A percentile compares a stretch with the other conserved stretches of the same genome.
Evolutionary conservation across 2,329 filamentous ascomycete genomes (phyloP).

Genomic region (Zymoseptoria pseudotritici): DNA sequence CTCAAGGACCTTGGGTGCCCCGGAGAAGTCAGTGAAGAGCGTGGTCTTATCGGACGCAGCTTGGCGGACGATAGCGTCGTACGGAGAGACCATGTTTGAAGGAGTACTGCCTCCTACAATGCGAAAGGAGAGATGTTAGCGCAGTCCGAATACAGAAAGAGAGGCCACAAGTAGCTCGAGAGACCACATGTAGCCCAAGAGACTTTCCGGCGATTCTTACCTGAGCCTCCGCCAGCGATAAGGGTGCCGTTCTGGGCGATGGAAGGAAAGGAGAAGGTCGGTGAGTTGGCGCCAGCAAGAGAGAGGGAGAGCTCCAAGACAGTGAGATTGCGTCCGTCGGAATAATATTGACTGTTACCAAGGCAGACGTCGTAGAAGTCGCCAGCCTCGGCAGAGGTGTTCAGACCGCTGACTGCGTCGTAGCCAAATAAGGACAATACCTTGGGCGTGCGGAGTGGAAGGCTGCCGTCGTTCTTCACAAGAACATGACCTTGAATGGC

Average conservation of each 20-base stretch:
- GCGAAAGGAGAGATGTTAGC: neutral
- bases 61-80: constrained; percentile 28
- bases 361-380: constrained; percentile 5
- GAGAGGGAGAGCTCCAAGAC: neutral
- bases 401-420: constrained; percentile 36
- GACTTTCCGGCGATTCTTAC: constrained; percentile 15
- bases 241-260: constrained; percentile 15
- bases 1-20: constrained; percentile 43
- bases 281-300: neutral
- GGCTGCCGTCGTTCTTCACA: constrained; percentile 53
- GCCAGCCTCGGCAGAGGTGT: neutral
- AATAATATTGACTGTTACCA: constrained; percentile 13
- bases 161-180: no score
- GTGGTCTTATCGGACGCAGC: constrained; percentile 47
- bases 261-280: neutral
- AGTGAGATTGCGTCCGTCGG: neutral
- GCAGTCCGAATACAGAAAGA: neutral
- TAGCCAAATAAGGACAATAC: constrained; percentile 55
- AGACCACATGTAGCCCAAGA: no score
- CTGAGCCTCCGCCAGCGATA: constrained; percentile 18
- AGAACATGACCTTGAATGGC: constrained; percentile 58
- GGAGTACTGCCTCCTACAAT: constrained; percentile 25
- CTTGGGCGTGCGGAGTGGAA: constrained; percentile 47
- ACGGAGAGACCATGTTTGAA: constrained; percentile 30
- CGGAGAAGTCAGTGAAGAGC: constrained; percentile 53